Base-by-base conservation (phyloP, 345 rosid genomes). In the Erysimum cheiranthoides region DNA sequence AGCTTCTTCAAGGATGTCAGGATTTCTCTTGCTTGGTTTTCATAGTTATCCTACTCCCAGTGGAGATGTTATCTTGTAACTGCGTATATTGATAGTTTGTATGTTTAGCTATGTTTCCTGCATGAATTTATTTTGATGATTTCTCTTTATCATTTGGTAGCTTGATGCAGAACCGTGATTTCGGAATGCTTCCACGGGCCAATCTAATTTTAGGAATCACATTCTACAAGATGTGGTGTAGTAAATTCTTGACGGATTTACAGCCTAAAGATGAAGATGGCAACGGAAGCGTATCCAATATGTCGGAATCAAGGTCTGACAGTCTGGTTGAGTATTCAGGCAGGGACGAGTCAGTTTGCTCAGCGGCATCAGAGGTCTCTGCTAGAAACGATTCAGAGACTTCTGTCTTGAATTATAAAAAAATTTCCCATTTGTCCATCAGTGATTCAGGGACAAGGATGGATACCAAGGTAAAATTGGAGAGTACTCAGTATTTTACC, bases 371-470 rank as follows among this genome's bases (percentile, higher is more conserved):
- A 14, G 78, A 66, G 38, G 68, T 82, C 67, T 81, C 75, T 46
- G 65, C 51, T 17, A 80, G 66, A 54, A 56, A 60, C 62, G 79
- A 71, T 61, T 87, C 97, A 32, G 87, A 82, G 46, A 42, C 91
- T 17, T 91, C 98, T 13, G 85, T 93, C 79, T 81, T 84, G 91
- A 84, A 85, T 51, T 74, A 78, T 47, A 87, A 82, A 79, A 70
- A 66, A 66, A 14, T 49, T 17, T 52, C 75, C 5, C 67, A 52
- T 42, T 52, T 68, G 66, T 28, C 67, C 11, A 67, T 28, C 53
- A 49, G 63, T 75, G 74, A 70, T 75, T 59, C 39, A 9, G 57
- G 70, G 43, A 38, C 28, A 25, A 36, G 6, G 10, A 60, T 42
- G 46, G 83, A 71, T 52, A 63, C 42, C 36, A 81, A 85, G 81